Percentiles rank a stretch among this genome's conserved stretches.
phyloP scores from a whole-genome alignment of 768 basidiomycete genomes.

The Amanita subjunquillea region DNA sequence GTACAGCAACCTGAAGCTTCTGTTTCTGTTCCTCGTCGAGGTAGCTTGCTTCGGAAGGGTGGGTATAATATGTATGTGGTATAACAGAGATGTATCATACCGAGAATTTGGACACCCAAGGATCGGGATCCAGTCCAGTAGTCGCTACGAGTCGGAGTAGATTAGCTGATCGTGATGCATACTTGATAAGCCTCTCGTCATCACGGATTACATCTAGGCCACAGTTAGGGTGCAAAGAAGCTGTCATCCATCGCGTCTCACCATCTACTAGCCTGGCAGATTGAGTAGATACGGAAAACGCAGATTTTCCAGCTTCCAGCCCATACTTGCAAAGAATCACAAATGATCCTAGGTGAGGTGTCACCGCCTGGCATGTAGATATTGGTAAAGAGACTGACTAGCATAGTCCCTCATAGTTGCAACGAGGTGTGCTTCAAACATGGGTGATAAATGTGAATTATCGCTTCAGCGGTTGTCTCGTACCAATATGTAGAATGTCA shows the following conservation, averaged over 20 bases:
- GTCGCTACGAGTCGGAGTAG: not conserved
- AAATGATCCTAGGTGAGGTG: not conserved
- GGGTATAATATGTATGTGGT: not conserved
- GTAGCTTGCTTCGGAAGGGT: not conserved
- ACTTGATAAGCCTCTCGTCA: not conserved
- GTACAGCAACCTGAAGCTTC: not conserved
- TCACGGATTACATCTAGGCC: conserved; percentile 1
- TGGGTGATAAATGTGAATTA: not conserved
- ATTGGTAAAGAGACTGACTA: not conserved
- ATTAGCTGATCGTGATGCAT: not conserved
- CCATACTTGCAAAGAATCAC: conserved; percentile 4
- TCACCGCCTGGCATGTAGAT: not conserved
- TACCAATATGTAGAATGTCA: not conserved
- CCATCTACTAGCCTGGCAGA: not conserved
- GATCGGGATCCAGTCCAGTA: not conserved
- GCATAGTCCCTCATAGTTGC: conserved; percentile 5
- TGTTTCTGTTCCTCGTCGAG: not conserved
- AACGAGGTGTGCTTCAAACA: not conserved
- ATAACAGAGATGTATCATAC: not conserved
- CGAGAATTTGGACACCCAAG: not conserved
- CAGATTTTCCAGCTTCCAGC: conserved; percentile 1
- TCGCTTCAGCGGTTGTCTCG: too few species aligned
- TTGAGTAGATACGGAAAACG: not conserved
- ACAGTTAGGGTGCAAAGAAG: not conserved
- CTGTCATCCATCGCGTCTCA: not conserved